These are phyloP conservation scores for Porcisia hertigi DNA, from an alignment of 208 protist species.

Conservation along the genomic window DNA sequence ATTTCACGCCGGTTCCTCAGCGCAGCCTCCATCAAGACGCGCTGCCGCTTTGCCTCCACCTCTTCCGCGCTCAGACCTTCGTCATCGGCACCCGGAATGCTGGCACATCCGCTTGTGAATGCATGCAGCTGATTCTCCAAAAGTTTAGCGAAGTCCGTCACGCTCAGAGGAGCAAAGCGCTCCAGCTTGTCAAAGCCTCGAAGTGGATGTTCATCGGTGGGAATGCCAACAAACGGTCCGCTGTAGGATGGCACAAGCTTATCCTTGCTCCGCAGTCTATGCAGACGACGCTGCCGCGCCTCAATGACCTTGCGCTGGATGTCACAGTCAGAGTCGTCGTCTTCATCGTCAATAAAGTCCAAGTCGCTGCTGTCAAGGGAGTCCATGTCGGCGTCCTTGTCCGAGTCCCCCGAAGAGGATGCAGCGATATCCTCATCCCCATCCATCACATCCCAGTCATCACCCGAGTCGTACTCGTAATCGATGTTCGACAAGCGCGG, in stretches of 20 bases:
- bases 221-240: slow-evolving; percentile 74
- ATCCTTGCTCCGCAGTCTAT: slow-evolving; percentile 79
- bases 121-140: slow-evolving; percentile 47
- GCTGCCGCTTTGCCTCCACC: slow-evolving; percentile 39
- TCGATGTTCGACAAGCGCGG: slow-evolving; percentile 78
- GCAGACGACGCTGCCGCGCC: slow-evolving; percentile 65
- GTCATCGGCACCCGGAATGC: slow-evolving; percentile 10
- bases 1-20: slow-evolving; percentile 74
- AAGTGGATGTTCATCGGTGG: slow-evolving; percentile 68
- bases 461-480: slow-evolving; percentile 88
- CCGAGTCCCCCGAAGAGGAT: slow-evolving; percentile 29
- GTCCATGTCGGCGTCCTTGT: slow-evolving; percentile 18
- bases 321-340: slow-evolving; percentile 74
- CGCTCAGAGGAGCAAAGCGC: slow-evolving; percentile 42
- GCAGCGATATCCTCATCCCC: slow-evolving; percentile 73
- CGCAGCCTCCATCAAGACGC: slow-evolving; percentile 49
- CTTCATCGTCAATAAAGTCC: slow-evolving; percentile 83
- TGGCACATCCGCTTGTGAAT: slow-evolving; percentile 12
- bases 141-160: slow-evolving; percentile 42
- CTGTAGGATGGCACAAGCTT: slow-evolving; percentile 82
- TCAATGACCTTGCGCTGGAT: slow-evolving; percentile 74
- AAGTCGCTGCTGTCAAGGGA: slow-evolving; percentile 60
- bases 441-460: slow-evolving; percentile 87
- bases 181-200: slow-evolving; percentile 68
- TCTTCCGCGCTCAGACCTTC: slow-evolving; percentile 22